Evolutionary conservation across 768 basidiomycete genomes (phyloP), one percentile per base, ranked within the genome.

Genomic region (Kwoniella dejecticola): DNA sequence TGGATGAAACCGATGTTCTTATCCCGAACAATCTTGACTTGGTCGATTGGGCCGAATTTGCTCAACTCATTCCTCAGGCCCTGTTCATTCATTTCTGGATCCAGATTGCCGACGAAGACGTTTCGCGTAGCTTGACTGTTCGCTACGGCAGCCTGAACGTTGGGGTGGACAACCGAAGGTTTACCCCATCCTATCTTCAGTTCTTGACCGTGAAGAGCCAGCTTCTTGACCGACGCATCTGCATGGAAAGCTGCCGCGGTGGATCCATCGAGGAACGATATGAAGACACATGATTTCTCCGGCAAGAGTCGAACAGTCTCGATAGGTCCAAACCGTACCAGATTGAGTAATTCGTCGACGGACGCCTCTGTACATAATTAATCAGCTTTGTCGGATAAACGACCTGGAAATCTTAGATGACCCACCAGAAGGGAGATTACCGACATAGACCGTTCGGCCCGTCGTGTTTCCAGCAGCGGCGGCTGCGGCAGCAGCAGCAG

Each of bases 1-100:
- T 99, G 96, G 19, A 99, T 93, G 77, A 99, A 99, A 2, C 94
- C 96, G 60, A 98, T 98, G 74, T 96, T 96, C 84, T 97, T 97
- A 82, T 99, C 96, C 63, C 95, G 82, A 52, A 98, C 96, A 75
- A 99, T 97, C 85, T 99, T 99, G 77, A 99, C 94, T 78, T 98
- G 95, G 80, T 99, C 96, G 71, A 99, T 97, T 27, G 95, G 83
- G 21, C 96, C 96, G 74, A 95, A 99, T 42, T 89, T 84, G 71
- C 88, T 88, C 23, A 98, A 82, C 75, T 97, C 93, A 64, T 98
- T 93, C 31, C 95, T 82, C 30, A 99, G 82, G 80, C 87, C 86
- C 80, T 94, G 90, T 82, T 98, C 96, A 0, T 91, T 95, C 82
- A 87, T 86, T 52, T 81, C 83, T 80, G 94, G 91, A 41, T 95